phyloP scores from a whole-genome alignment of 2,329 filamentous ascomycete species.

The Cytospora chrysosperma region DNA sequence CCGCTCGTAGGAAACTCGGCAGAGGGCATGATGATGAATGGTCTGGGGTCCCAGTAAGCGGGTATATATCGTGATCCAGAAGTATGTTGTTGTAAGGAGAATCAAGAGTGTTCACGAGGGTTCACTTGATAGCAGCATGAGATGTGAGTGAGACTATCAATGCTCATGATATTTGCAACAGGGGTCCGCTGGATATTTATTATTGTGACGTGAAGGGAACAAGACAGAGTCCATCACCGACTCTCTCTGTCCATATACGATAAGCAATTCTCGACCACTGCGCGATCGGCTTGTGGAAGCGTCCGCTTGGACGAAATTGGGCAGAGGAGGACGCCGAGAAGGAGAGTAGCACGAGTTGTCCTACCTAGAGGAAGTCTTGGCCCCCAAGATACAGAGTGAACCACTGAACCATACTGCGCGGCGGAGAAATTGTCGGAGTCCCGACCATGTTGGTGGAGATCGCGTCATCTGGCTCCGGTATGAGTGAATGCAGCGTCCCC shows the following conservation, averaged over 20 bases:
- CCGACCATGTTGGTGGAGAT: background rate
- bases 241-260: background rate
- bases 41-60: background rate
- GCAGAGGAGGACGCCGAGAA: background rate
- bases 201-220: background rate
- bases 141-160: background rate
- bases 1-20: slow-evolving; percentile 23
- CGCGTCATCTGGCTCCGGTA: slow-evolving; percentile 22
- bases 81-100: no score
- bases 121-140: background rate
- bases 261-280: background rate
- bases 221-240: background rate
- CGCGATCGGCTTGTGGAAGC: slow-evolving; percentile 5
- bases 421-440: slow-evolving; percentile 31
- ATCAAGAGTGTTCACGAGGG: background rate
- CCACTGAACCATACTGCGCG: background rate
- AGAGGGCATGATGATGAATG: slow-evolving; percentile 38
- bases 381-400: background rate
- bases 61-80: background rate
- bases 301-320: slow-evolving; percentile 3
- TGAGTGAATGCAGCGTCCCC: slow-evolving; percentile 24
- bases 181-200: slow-evolving; percentile 1
- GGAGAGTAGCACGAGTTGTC: background rate
- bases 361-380: background rate
- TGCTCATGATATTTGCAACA: background rate